Evolutionary conservation across 768 basidiomycete genomes (phyloP), one percentile per base, ranked within the genome.

Genomic region (Postia placenta): DNA sequence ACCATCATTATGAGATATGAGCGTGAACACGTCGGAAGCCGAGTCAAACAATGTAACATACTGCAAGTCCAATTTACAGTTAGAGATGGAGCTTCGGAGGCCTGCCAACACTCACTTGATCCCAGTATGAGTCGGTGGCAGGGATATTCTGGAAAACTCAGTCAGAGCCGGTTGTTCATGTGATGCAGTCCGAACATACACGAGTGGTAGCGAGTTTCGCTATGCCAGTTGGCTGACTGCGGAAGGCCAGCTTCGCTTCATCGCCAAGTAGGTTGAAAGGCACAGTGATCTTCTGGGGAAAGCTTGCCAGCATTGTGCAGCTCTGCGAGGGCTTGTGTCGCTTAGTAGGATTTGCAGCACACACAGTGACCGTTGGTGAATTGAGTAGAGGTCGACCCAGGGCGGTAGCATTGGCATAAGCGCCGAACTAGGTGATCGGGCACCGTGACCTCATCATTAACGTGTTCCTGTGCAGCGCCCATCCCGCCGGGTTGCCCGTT

Each of bases 171-270:
- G n/a, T n/a, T 35, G 45, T 4, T 4, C 14, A 5, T 28, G 25
- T 28, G 25, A 28, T 17, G 28, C 23, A 11, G 11, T 20, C 4
- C 25, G 5, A 11, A 57, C 89, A 56, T 66, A 92, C 92, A 56
- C 91, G 79, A 26, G 75, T 76, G 12, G 81, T 74, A 42, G 81
- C 76, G 37, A 96, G 66, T 62, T 90, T 87, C 42, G 81, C 74
- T 44, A 96, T 83, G 15, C 92, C 92, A 37, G 76, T 75, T 0
- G 88, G 80, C 51, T 87, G 87, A 56, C 83, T 88, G 35, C 89
- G 82, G 65, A 96, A 96, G 11, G 84, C 82, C 15, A 96, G 80
- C 66, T 94, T 94, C 41, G 90, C 83, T 61, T 92, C 88, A 62
- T 95, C 92, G 4, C 83, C 84, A 27, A 92, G 65, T 17, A 91